phyloP scores from a whole-genome alignment of 1,284 basidiomycete genomes.

The Schizopora paradoxa region DNA sequence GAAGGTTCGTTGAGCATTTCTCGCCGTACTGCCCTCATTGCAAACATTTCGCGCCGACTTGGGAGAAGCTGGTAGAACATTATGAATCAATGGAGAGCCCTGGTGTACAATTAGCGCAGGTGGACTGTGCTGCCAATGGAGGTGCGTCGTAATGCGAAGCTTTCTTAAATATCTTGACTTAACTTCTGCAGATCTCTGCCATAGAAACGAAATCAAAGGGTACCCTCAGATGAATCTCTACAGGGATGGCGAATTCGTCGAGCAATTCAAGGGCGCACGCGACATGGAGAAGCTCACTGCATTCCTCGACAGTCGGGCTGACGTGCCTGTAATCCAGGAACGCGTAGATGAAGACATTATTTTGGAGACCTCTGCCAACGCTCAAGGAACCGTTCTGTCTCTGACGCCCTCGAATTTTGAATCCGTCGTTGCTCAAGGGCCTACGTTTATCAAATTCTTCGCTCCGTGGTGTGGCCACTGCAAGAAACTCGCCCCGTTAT shows the following conservation, averaged over 20 bases:
- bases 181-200: conserved; percentile 64
- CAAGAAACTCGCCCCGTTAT: conserved; percentile 81
- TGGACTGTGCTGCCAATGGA: conserved; percentile 80
- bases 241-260: conserved; percentile 56
- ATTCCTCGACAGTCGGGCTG: conserved; percentile 35
- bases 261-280: conserved; percentile 52
- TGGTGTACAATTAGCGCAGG: conserved; percentile 73
- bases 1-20: conserved; percentile 68
- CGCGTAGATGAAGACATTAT: conserved; percentile 17
- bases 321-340: conserved; percentile 10
- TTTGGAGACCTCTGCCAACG: conserved; percentile 37
- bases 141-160: conserved; percentile 46
- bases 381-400: conserved; percentile 54
- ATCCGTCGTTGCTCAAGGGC: conserved; percentile 47
- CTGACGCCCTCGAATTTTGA: conserved; percentile 52
- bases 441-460: conserved; percentile 84
- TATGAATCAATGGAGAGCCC: conserved; percentile 50
- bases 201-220: conserved; percentile 58
- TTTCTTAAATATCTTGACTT: conserved; percentile 1
- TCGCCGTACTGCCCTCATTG: conserved; percentile 83
- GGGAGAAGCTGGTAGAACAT: conserved; percentile 65
- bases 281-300: conserved; percentile 43
- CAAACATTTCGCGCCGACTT: conserved; percentile 73
- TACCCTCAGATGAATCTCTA: conserved; percentile 83
- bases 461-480: conserved; percentile 95